These are phyloP conservation scores for Penicillium janthinellum DNA, from an alignment of 2,329 filamentous ascomycete species.

Conservation along the genomic window DNA sequence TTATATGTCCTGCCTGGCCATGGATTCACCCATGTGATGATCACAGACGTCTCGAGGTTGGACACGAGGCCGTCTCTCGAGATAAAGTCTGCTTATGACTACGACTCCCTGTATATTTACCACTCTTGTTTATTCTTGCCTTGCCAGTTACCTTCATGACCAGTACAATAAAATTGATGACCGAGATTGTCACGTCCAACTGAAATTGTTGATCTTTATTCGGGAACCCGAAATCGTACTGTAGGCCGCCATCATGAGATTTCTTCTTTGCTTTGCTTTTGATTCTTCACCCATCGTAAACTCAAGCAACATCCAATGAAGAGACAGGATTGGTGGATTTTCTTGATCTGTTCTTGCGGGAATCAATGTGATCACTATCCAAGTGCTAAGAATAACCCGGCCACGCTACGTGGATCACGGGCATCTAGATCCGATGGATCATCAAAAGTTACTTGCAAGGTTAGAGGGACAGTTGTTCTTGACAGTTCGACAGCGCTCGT, in stretches of 20 bases:
- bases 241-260: neutral
- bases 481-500: neutral
- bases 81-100: constrained; percentile 16
- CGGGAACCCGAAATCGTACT: neutral
- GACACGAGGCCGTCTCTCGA: constrained; percentile 7
- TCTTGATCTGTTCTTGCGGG: no score
- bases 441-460: neutral
- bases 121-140: constrained; percentile 4
- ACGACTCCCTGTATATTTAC: neutral
- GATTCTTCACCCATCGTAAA: no score
- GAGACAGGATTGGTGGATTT: no score
- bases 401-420: neutral
- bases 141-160: constrained; percentile 1
- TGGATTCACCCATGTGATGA: constrained; percentile 4
- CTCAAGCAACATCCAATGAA: no score
- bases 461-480: no score
- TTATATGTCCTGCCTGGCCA: neutral
- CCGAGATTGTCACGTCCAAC: neutral
- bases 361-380: no score
- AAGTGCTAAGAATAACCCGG: neutral
- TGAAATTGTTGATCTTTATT: neutral
- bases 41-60: constrained; percentile 7
- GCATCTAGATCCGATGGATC: neutral
- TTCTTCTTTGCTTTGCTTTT: neutral
- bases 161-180: constrained; percentile 9